phyloP scores from a whole-genome alignment of 2,329 filamentous ascomycete species.

The Graphiopsis chlorocephala region DNA sequence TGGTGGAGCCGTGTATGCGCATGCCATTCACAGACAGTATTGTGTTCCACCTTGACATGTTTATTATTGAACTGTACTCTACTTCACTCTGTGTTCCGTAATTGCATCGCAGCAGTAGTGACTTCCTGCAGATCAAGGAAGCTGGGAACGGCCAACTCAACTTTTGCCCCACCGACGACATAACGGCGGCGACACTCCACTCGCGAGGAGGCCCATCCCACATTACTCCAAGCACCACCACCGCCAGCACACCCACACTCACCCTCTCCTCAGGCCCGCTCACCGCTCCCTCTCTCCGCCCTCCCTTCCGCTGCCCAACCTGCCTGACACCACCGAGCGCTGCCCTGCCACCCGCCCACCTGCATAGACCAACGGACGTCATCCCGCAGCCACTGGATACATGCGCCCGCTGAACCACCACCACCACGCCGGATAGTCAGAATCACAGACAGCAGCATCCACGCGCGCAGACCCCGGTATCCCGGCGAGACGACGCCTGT shows the following conservation, averaged over 20 bases:
- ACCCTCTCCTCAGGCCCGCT: background rate
- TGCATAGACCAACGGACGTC: conserved; percentile 10
- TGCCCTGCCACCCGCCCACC: background rate
- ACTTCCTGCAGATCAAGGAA: background rate
- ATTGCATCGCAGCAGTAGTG: background rate
- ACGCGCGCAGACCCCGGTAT: background rate
- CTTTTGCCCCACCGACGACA: background rate
- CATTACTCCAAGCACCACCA: background rate
- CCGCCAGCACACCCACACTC: background rate
- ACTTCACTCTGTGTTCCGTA: background rate
- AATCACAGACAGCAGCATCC: background rate
- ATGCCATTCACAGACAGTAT: background rate
- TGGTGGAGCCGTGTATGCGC: background rate
- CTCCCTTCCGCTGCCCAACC: background rate
- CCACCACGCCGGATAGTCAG: background rate
- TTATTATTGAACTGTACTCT: background rate
- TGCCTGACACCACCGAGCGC: background rate
- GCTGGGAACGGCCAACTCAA: background rate
- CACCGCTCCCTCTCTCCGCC: background rate
- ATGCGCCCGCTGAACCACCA: conserved; percentile 9
- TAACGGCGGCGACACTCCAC: conserved; percentile 1
- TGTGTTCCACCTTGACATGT: background rate
- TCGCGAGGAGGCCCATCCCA: background rate
- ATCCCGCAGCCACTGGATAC: conserved; percentile 1
- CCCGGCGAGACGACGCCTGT: conserved; percentile 6